Evolutionary conservation across 768 basidiomycete genomes (phyloP), one percentile per base, ranked within the genome.

Genomic region (Boletus rubropictus): DNA sequence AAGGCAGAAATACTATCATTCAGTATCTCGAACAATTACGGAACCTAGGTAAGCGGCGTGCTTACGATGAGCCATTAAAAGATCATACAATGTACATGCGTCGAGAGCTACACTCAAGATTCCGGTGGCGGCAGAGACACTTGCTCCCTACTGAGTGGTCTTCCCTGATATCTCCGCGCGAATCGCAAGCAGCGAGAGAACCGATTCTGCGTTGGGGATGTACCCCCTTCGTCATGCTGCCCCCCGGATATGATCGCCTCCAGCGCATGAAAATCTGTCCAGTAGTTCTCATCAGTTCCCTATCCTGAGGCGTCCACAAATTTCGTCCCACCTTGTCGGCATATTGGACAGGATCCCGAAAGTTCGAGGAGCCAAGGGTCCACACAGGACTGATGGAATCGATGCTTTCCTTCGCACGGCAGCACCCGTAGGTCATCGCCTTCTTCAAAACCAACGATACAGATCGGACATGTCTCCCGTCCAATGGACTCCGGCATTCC

Each of bases 321-420:
- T 12, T 15, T 18, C 14, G 15, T 60, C 75, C 39, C 55, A 90
- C 90, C 91, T 69, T 93, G 86, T 56, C 94, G 77, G 65, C 94
- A 96, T 24, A 96, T 78, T 5, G 94, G 94, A 67, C 95, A 96
- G 27, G 88, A 86, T 48, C 84, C 84, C 1, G 92, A 93, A 22
- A 95, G 74, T 57, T 93, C 82, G 38, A 98, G 73, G 34, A 98
- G 69, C 94, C 94, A 95, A 28, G 86, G 89, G 66, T 95, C 93
- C 46, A 95, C 92, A 61, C 93, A 96, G 32, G 72, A 69, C 58
- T 86, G 83, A 59, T 98, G 94, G 71, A 95, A 98, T 49, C 79
- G 75, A 62, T 97, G 94, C 53, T 88, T 82, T 38, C 86, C 87
- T 60, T 93, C 89, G 66, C 94, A 97, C 1, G 93, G 94, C 39